A percentile compares a stretch with the other conserved stretches of the same genome.
phyloP scores from a whole-genome alignment of 441 rosid genomes.

The Eruca vesicaria region DNA sequence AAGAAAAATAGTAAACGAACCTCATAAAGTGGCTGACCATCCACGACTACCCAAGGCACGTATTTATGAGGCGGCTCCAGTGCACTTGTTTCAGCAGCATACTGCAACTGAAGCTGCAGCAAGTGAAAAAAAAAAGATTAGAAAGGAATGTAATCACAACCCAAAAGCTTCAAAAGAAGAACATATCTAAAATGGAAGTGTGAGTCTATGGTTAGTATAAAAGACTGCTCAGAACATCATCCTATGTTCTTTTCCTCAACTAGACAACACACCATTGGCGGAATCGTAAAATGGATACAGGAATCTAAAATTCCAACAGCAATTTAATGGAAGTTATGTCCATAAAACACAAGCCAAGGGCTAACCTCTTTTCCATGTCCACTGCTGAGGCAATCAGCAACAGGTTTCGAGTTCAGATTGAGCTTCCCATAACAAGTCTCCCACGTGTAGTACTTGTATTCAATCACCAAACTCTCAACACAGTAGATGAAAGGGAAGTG shows the following conservation, averaged over 20 bases:
- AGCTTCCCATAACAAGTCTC: constrained; percentile 66
- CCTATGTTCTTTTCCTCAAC: not conserved
- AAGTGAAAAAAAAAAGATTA: constrained; percentile 1
- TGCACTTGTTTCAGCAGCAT: constrained; percentile 77
- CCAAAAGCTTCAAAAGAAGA: not conserved
- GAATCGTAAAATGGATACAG: not conserved
- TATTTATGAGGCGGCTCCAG: constrained; percentile 82
- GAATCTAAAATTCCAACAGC: too few species aligned
- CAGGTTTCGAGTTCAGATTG: constrained; percentile 52
- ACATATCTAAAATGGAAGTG: not conserved
- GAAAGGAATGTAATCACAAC: not conserved
- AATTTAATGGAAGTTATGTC: not conserved
- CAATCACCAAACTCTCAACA: constrained; percentile 59
- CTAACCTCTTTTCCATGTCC: constrained; percentile 68
- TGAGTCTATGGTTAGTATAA: too few species aligned
- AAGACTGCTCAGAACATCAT: not conserved
- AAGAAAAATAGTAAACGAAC: constrained; percentile 41
- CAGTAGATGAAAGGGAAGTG: constrained; percentile 81
- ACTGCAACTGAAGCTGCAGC: constrained; percentile 75
- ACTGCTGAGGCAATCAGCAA: constrained; percentile 59
- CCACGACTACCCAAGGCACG: constrained; percentile 95
- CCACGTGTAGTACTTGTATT: constrained; percentile 58
- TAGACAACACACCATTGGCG: constrained; percentile 1
- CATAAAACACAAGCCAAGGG: not conserved
- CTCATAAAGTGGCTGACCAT: constrained; percentile 92